Evolutionary conservation across 1,139 yeast species (phyloP), one percentile per base, ranked within the genome.

Genomic region (Taphrina wiesneri): DNA sequence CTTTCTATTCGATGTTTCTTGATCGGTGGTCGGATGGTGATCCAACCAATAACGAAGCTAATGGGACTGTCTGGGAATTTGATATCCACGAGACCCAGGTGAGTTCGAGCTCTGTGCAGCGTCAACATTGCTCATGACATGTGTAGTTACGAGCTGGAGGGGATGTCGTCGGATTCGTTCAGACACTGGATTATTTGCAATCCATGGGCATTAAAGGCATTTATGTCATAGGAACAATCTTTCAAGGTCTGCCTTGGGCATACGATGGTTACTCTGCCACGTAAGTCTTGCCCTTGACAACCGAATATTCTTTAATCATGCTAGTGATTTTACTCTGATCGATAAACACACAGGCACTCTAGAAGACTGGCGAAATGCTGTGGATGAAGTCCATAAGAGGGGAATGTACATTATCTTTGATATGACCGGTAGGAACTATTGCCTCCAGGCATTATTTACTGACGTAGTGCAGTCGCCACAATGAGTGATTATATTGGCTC

Each of bases 1-100:
- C 67, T 9, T 52, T 60, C 43, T 65, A 65, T 45, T 60, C 67
- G n/a, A 60, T 65, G 41, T 49, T 65, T 26, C 46, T 65, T 21
- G 67, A 65, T 39, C 63, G 62, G 23, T 65, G 67, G 67, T 34
- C 51, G 25, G 64, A 65, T 52, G 65, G 60, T 3, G 52, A 59
- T 46, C 67, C 67, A 11, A 54, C 57, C 36, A 65, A 65, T 32
- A 62, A 65, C 43, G 60, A 49, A 15, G 59, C 59, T 15, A 65
- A 60, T 19, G 67, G 54, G n/a, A 65, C 67, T 25, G 67, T 60
- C 9, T 60, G 53, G 52, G 67, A 65, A 23, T 60, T 36, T 26
- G 67, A 65, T 21, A 47, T 56, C 11, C 62, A 65, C 47, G 67
- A 65, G 41, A 62, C 64, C 11, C 56, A 54, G 23, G 59, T 41